Conservation (phyloP, 73 alveolate species). For the Paramecium sexaurelia region DNA sequence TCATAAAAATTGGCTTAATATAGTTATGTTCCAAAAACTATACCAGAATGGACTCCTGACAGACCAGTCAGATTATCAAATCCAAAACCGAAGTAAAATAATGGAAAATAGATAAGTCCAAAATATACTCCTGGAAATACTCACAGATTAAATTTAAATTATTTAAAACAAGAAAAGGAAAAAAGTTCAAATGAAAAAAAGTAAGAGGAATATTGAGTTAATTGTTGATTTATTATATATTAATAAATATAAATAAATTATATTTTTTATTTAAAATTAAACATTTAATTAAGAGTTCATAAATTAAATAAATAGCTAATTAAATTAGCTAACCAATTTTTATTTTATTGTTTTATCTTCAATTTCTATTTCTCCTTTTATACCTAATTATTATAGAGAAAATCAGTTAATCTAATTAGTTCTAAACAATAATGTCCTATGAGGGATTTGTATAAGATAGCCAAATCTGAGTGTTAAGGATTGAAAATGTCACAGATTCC, state of each 20-base stretch:
- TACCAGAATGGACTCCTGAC: slow-evolving; percentile 19
- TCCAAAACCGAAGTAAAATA: not conserved
- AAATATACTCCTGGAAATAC: slow-evolving; percentile 48
- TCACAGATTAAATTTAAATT: slow-evolving; percentile 21
- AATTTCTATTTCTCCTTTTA: not conserved
- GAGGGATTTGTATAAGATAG: slow-evolving; percentile 7
- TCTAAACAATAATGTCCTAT: slow-evolving; percentile 54
- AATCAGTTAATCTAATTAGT: slow-evolving; percentile 38
- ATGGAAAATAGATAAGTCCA: not conserved
- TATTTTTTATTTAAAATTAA: not conserved
- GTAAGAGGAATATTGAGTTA: not conserved
- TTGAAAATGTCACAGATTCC: slow-evolving; percentile 66
- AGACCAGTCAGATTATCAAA: slow-evolving; percentile 19
- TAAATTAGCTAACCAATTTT: not conserved
- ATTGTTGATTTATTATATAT: not conserved
- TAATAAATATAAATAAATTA: not conserved
- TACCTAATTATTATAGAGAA: not conserved
- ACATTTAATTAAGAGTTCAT: not conserved
- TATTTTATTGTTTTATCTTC: not conserved
- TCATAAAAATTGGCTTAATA: not conserved
- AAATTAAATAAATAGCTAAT: not conserved
- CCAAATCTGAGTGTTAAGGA: slow-evolving; percentile 64
- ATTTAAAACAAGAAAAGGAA: not conserved
- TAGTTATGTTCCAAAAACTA: not conserved
- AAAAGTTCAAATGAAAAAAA: not conserved